A percentile compares a stretch with the other conserved stretches of the same genome.
Conservation (phyloP, 2,329 filamentous ascomycete species). For the Trichoderma asperellum region DNA sequence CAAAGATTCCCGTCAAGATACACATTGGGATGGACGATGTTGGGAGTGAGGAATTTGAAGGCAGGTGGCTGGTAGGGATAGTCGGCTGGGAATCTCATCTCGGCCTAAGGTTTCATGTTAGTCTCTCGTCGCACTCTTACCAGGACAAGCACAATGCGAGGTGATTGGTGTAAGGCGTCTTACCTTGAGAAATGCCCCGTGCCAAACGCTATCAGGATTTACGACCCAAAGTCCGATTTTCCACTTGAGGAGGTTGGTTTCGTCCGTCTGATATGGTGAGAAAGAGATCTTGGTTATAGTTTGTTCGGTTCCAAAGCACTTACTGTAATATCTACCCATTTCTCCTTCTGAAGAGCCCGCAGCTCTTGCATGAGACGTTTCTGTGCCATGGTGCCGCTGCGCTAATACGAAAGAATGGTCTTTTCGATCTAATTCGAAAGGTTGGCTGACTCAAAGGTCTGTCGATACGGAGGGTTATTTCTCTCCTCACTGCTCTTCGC, state of each 20-base stretch:
- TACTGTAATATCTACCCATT: conserved; percentile 91
- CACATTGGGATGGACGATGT: conserved; percentile 91
- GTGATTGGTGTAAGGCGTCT: conserved; percentile 30
- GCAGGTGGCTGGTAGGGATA: conserved; percentile 89
- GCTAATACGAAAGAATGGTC: not conserved
- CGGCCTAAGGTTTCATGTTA: conserved; percentile 56
- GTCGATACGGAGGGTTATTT: not conserved
- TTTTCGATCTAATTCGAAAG: not conserved
- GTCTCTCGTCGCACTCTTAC: not conserved
- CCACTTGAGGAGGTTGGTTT: conserved; percentile 87
- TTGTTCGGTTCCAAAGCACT: conserved; percentile 34
- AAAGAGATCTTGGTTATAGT: not conserved
- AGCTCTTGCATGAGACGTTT: conserved; percentile 89
- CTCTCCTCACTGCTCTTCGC: not conserved
- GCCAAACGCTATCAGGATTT: conserved; percentile 88
- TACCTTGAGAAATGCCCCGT: conserved; percentile 87
- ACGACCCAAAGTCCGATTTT: conserved; percentile 86
- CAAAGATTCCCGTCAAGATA: conserved; percentile 89
- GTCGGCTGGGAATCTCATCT: conserved; percentile 84
- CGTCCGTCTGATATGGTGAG: conserved; percentile 61
- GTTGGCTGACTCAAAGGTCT: not conserved
- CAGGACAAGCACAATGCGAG: not conserved
- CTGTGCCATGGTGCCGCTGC: conserved; percentile 52
- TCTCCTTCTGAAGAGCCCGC: conserved; percentile 80
- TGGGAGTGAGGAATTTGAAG: conserved; percentile 76